Base-by-base conservation (phyloP, 75 land plant genomes). In the Cryptomeria japonica region DNA sequence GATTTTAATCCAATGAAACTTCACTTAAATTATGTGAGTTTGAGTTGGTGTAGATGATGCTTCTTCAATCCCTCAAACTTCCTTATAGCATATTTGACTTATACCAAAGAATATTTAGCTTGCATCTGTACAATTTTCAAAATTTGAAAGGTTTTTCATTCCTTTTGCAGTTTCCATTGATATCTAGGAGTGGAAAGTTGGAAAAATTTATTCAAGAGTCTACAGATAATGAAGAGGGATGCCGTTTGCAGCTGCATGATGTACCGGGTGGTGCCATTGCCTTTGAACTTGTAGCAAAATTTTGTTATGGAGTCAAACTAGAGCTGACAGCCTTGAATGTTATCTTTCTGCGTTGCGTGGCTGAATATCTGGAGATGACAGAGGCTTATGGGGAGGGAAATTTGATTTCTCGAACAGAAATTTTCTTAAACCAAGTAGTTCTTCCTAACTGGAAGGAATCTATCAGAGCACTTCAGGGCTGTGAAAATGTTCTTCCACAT, bases 351-450 rank as follows among this genome's bases (percentile, higher is more conserved):
- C 47, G 89, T 31, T 91, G 93, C 82, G 84, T 90, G 5, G 96
- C 96, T 51, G 47, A 88, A 31, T 89, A 90, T 70, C 89, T 95
- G 36, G 93, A 88, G n/a, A 95, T 95, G 96, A 93, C 93, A 12
- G 96, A 95, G 19, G 89, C 36, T 42, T 92, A 92, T 64, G 42
- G 91, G 86, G 87, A 72, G 15, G 84, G 90, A 55, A 95, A 94
- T 77, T 90, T 95, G 37, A 80, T 94, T 22, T 53, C 77, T 18
- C 76, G 75, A 47, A 87, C 93, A 31, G 64, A 87, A 25, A 12
- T 55, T 46, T 92, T 89, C 91, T 58, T 95, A 36, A 85, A 87
- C 58, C 47, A 86, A 36, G 85, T 87, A 32, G 83, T 94, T 46
- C 85, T 93, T 38, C 91, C 87, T 13, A 61, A 55, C 72, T 94